Conservation (phyloP, 768 basidiomycete species). For the Phylloporus arenicola region DNA sequence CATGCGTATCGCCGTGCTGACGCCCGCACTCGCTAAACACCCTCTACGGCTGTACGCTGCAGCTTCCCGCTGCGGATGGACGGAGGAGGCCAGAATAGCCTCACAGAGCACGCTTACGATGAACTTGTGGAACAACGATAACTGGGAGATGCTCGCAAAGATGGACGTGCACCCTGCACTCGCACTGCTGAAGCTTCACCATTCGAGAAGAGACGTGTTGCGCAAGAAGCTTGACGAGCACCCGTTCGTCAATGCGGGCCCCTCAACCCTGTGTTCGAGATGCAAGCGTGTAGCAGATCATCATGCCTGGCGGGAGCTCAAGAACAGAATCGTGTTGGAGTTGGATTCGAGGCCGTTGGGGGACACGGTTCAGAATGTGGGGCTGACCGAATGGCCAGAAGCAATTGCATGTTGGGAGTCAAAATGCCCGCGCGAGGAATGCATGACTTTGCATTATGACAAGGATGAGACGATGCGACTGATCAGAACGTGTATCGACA, state of each 20-base stretch:
- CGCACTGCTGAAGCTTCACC: slow-evolving; percentile 51
- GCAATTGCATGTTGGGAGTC: slow-evolving; percentile 60
- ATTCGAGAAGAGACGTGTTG: slow-evolving; percentile 44
- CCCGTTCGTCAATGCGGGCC: slow-evolving; percentile 51
- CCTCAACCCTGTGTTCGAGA: slow-evolving; percentile 38
- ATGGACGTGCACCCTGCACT: slow-evolving; percentile 49
- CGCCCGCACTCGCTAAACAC: slow-evolving; percentile 44
- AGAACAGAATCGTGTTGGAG: slow-evolving; percentile 50
- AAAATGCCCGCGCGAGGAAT: slow-evolving; percentile 41
- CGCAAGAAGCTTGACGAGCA: slow-evolving; percentile 46
- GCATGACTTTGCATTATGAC: slow-evolving; percentile 51
- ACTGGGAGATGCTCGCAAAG: slow-evolving; percentile 42
- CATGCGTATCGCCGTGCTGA: slow-evolving; percentile 52
- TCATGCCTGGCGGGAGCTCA: slow-evolving; percentile 61
- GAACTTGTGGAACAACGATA: slow-evolving; percentile 43
- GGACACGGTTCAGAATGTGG: slow-evolving; percentile 47
- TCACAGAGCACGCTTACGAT: slow-evolving; percentile 51
- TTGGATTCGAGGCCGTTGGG: slow-evolving; percentile 56
- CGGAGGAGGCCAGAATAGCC: slow-evolving; percentile 47
- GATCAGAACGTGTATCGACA: slow-evolving; percentile 50
- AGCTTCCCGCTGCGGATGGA: slow-evolving; percentile 57
- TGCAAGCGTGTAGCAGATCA: slow-evolving; percentile 50
- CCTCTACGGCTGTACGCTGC: slow-evolving; percentile 51
- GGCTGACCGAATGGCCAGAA: slow-evolving; percentile 51
- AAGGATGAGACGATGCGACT: slow-evolving; percentile 48